Evolutionary conservation across 768 basidiomycete species (phyloP), one percentile per base, ranked within the genome.

Genomic region (Lactifluus volemus): DNA sequence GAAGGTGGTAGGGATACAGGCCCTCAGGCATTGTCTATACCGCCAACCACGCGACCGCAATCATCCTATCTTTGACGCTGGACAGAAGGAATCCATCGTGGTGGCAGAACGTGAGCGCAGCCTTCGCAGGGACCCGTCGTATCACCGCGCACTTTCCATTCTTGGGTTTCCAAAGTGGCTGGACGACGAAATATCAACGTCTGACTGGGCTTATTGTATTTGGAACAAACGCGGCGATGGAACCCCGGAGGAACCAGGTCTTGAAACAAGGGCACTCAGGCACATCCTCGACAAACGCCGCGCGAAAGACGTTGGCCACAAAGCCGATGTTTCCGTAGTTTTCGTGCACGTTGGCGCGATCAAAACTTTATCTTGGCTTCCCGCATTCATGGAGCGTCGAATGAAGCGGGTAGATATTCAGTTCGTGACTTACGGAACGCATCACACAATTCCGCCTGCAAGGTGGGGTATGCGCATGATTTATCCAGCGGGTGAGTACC

Each of bases 391-490:
- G 10, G 76, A 79, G 32, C 76, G 82, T 55, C 71, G 81, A 19
- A 70, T 68, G 30, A 76, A 79, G 21, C 70, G 71, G 3, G 72
- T 75, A 32, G 77, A 81, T 44, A 67, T 81, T 7, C 82, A 79
- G 38, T 88, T 89, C 65, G 82, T 83, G 68, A 80, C 80, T 0
- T 92, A 85, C 72, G 89, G 89, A 0, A 81, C 84, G 11, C 81
- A 87, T 70, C 70, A 79, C 32, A 76, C 69, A 17, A 72, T 86
- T 14, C 70, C 76, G n/a, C 77, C 76, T 17, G 69, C 75, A 6
- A 71, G 76, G 36, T 88, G 85, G 86, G 80, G 79, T n/a, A 66
- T 89, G 8, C 76, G 78, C 36, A 84, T 85, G 63, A 79, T 91
- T 11, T 89, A 81, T 67, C 85, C 85, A 42, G 70, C 81, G 59